Percentiles rank a stretch among this genome's conserved stretches.
phyloP scores from a whole-genome alignment of 805 yeast genomes.

The Sungouiozyma ichnusensis region DNA sequence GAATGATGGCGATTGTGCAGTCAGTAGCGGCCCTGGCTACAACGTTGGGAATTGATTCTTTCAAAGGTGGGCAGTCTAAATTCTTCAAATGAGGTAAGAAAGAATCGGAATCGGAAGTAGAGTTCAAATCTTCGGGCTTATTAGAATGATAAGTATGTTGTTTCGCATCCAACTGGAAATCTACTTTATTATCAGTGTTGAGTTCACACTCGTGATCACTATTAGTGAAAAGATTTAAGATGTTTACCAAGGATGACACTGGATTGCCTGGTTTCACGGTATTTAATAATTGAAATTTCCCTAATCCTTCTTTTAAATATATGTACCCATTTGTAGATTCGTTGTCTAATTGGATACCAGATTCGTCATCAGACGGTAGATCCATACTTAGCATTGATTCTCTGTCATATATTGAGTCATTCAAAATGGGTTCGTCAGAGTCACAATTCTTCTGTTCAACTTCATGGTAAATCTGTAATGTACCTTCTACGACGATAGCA shows the following conservation, averaged over 20 bases:
- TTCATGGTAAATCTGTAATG: constrained; percentile 64
- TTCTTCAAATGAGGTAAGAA: background rate
- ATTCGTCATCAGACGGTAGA: background rate
- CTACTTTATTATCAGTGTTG: background rate
- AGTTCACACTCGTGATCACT: background rate
- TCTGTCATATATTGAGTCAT: background rate
- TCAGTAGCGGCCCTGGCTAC: constrained; percentile 66
- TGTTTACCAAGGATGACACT: constrained; percentile 69
- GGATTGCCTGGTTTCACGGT: constrained; percentile 80
- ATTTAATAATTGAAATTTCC: constrained; percentile 61
- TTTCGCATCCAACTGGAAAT: background rate
- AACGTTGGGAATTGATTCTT: constrained; percentile 29
- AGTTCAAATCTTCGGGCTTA: background rate
- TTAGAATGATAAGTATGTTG: background rate
- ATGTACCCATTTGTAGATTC: constrained; percentile 9
- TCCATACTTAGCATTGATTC: background rate
- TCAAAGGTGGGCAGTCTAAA: background rate
- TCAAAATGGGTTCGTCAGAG: background rate
- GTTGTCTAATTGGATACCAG: background rate
- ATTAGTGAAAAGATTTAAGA: constrained; percentile 61
- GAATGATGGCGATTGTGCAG: constrained; percentile 87
- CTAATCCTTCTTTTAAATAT: constrained; percentile 18
- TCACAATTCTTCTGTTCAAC: constrained; percentile 27
- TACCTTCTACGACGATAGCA: constrained; percentile 87
- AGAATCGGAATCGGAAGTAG: background rate